A percentile compares a stretch with the other conserved stretches of the same genome.
Conservation (phyloP, 1,284 basidiomycete genomes). For the Pseudozyma tsukubaensis region DNA sequence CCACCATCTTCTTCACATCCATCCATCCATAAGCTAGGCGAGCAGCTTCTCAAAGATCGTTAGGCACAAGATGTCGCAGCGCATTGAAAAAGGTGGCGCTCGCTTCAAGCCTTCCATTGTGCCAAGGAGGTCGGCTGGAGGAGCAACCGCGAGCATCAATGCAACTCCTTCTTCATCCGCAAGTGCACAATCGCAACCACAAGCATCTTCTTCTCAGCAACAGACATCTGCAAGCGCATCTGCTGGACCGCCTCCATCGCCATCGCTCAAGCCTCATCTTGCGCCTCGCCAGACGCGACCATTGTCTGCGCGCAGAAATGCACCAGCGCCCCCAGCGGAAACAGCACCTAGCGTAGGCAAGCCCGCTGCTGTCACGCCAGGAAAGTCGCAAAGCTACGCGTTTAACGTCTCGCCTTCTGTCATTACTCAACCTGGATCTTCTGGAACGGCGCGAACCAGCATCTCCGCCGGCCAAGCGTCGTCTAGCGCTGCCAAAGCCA, state of each 20-base stretch:
- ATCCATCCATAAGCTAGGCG: slow-evolving; percentile 4
- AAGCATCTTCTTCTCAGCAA: too few relatives aligned
- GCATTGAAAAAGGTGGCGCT: slow-evolving; percentile 55
- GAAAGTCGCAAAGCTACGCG: slow-evolving; percentile 40
- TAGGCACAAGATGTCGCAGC: slow-evolving; percentile 37
- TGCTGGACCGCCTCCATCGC: slow-evolving; percentile 20
- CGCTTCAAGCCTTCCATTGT: slow-evolving; percentile 54
- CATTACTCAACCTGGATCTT: slow-evolving; percentile 18
- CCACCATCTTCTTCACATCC: slow-evolving; percentile 17
- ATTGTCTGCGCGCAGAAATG: slow-evolving; percentile 29
- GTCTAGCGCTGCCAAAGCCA: slow-evolving; percentile 12
- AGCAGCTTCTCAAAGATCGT: neutral
- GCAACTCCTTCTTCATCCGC: slow-evolving; percentile 7
- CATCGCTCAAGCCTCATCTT: slow-evolving; percentile 16
- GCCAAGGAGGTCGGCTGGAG: slow-evolving; percentile 30
- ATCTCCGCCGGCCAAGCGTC: slow-evolving; percentile 18
- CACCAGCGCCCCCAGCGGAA: neutral
- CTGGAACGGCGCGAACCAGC: slow-evolving; percentile 11
- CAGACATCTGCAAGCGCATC: slow-evolving; percentile 7
- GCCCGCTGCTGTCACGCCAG: slow-evolving; percentile 4
- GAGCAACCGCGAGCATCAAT: slow-evolving; percentile 2
- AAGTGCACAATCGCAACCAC: slow-evolving; percentile 6
- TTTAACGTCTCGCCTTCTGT: slow-evolving; percentile 39
- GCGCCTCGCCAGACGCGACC: slow-evolving; percentile 17
- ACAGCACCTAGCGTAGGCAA: neutral